Percentiles rank a stretch among this genome's conserved stretches.
These are phyloP conservation scores for Trichoderma lentiforme DNA, from an alignment of 2,329 filamentous ascomycete genomes.

Conservation along the genomic window DNA sequence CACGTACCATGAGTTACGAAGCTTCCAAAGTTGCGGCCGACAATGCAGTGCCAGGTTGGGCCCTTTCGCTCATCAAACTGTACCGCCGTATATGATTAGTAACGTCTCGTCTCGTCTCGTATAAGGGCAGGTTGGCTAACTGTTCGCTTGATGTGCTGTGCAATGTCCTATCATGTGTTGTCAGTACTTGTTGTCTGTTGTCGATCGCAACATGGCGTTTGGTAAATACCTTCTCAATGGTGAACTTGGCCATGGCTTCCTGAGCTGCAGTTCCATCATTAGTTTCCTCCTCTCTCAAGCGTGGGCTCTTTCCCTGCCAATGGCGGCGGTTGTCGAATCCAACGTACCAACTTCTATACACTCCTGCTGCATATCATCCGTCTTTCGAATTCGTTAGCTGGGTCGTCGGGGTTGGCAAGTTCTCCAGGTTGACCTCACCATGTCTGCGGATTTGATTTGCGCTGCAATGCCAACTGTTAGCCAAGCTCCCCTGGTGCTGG, in stretches of 20 bases:
- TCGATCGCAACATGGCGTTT: background rate
- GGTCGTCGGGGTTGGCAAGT: background rate
- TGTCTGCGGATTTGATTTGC: constrained; percentile 96
- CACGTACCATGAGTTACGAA: constrained; percentile 92
- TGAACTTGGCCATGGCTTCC: constrained; percentile 61
- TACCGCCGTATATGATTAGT: constrained; percentile 13
- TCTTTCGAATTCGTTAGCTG: constrained; percentile 53
- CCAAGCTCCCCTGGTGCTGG: background rate
- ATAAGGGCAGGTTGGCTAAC: constrained; percentile 47
- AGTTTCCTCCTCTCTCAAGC: constrained; percentile 23
- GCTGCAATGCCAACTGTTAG: constrained; percentile 50
- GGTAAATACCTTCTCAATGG: constrained; percentile 54
- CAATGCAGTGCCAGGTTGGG: constrained; percentile 98
- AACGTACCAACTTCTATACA: constrained; percentile 89
- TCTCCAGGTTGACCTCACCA: constrained; percentile 58
- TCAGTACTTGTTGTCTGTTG: constrained; percentile 18
- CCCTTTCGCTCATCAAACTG: constrained; percentile 97
- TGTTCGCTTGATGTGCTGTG: constrained; percentile 92
- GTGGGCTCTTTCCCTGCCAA: constrained; percentile 1
- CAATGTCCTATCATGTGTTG: constrained; percentile 71
- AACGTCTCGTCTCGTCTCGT: background rate
- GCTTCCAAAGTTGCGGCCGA: constrained; percentile 97
- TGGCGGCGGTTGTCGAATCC: background rate
- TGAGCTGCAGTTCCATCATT: constrained; percentile 44
- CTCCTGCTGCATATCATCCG: constrained; percentile 95